Percentiles rank a stretch among this genome's conserved stretches.
phyloP scores from a whole-genome alignment of 139 green algal genomes.

The Coelastrella sp. region DNA sequence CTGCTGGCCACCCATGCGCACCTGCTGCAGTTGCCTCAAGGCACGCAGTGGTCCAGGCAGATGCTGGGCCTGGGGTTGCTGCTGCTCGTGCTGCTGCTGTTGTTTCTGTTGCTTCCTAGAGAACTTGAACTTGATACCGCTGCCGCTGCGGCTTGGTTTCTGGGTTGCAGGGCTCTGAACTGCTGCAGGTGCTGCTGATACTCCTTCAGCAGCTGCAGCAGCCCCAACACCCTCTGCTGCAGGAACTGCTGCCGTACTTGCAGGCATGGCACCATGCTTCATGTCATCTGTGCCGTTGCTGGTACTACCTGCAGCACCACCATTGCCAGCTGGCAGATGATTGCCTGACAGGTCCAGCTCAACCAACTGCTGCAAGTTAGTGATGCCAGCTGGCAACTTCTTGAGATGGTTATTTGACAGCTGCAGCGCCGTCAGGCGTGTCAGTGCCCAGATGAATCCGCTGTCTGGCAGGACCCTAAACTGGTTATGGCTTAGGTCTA shows the following conservation, averaged over 20 bases:
- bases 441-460: slow-evolving; percentile 1
- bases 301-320: not conserved
- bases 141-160: not conserved
- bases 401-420: slow-evolving; percentile 11
- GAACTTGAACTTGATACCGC: not conserved
- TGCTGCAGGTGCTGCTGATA: slow-evolving; percentile 15
- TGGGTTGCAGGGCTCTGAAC: not conserved
- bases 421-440: slow-evolving; percentile 3
- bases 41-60: not conserved
- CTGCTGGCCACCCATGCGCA: slow-evolving; percentile 22
- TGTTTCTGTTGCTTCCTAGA: not conserved
- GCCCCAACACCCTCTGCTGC: not conserved
- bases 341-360: slow-evolving; percentile 36
- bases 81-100: slow-evolving; percentile 3
- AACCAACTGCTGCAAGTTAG: slow-evolving; percentile 22
- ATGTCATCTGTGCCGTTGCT: no score
- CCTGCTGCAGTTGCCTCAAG: not conserved
- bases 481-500: slow-evolving; percentile 29
- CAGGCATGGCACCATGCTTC: not conserved
- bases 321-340: slow-evolving; percentile 1
- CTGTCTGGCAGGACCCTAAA: not conserved
- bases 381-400: slow-evolving; percentile 12
- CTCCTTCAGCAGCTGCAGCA: not conserved
- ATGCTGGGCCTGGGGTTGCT: not conserved
- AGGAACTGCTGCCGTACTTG: not conserved